These are phyloP conservation scores for Haplosporangium sp. DNA, from an alignment of 371 early-diverging fungal species.

Conservation along the genomic window DNA sequence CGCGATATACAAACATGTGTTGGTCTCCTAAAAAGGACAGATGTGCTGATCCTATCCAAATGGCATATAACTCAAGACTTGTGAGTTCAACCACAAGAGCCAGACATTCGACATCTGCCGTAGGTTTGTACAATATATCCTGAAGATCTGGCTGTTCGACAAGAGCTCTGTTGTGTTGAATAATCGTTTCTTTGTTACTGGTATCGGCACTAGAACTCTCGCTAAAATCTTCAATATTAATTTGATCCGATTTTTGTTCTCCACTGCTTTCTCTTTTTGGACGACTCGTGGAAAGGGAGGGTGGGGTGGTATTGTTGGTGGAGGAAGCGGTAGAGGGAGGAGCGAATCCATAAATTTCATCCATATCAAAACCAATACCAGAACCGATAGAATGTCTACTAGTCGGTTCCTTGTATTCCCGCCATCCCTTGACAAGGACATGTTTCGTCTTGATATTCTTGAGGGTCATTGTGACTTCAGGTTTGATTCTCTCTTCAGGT, in stretches of 20 bases:
- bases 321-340: background rate
- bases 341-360: background rate
- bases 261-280: background rate
- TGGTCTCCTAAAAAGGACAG: constrained; percentile 55
- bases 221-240: background rate
- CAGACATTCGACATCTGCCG: constrained; percentile 25
- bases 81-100: constrained; percentile 43
- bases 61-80: constrained; percentile 46
- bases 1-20: constrained; percentile 49
- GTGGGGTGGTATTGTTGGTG: too few species aligned
- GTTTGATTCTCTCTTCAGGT: constrained; percentile 47
- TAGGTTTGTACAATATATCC: constrained; percentile 49
- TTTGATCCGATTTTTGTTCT: background rate
- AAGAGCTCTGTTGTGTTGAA: constrained; percentile 31
- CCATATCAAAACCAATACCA: background rate
- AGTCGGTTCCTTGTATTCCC: constrained; percentile 32
- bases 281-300: too few species aligned
- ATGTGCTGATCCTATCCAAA: constrained; percentile 51
- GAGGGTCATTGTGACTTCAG: constrained; percentile 48
- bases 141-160: constrained; percentile 26
- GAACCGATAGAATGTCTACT: background rate
- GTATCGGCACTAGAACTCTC: background rate
- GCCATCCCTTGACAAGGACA: constrained; percentile 49
- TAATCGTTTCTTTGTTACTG: constrained; percentile 38
- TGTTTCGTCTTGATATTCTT: constrained; percentile 43